A percentile compares a stretch with the other conserved stretches of the same genome.
Conservation (phyloP, 106 monocot genomes). For the Dendrobium catenatum region DNA sequence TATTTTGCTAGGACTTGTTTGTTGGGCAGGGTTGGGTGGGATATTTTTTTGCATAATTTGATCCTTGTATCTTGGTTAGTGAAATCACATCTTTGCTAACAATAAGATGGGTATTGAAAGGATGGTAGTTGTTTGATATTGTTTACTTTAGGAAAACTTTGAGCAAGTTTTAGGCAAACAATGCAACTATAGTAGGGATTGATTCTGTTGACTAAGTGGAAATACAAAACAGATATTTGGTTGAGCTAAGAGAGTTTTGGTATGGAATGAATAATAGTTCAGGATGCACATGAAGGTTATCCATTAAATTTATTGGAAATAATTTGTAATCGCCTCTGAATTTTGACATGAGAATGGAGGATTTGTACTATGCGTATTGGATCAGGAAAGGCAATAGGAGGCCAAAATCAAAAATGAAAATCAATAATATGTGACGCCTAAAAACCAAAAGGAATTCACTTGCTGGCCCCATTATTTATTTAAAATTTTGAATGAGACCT, state of each 20-base stretch:
- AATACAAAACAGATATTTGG: background rate
- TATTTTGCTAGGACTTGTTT: too few species aligned
- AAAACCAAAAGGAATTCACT: background rate
- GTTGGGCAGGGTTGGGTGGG: background rate
- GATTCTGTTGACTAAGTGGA: background rate
- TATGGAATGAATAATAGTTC: background rate
- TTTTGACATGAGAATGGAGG: background rate
- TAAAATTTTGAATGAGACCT: too few species aligned
- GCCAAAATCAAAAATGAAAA: background rate
- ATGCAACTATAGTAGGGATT: background rate
- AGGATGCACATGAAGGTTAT: background rate
- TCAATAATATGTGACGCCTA: background rate
- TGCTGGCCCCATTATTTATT: background rate
- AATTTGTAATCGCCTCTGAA: background rate
- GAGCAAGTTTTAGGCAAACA: background rate
- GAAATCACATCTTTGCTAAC: background rate
- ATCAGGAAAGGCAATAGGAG: background rate
- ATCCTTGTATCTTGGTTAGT: background rate
- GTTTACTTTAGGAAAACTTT: background rate
- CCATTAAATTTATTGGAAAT: background rate
- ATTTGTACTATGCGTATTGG: background rate
- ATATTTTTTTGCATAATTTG: background rate
- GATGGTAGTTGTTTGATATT: too few species aligned
- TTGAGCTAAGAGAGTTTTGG: background rate
- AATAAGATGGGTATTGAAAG: background rate